A percentile compares a stretch with the other conserved stretches of the same genome.
These are phyloP conservation scores for Macrolepiota dolichaula DNA, from an alignment of 768 basidiomycete species.

Conservation along the genomic window DNA sequence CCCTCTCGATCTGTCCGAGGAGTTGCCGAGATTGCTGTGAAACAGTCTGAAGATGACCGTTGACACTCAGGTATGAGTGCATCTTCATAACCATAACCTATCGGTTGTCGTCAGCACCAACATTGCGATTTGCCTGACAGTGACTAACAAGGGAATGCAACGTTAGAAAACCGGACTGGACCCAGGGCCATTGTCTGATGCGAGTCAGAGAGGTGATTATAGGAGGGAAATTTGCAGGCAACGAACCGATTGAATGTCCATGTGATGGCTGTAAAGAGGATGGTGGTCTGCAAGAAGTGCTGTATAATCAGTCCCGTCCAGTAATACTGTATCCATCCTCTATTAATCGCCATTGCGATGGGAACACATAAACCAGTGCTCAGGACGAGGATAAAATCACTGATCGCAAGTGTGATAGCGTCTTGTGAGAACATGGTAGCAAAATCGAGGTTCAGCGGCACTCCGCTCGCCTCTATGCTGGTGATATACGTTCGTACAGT, in stretches of 20 bases:
- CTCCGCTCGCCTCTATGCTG: constrained; percentile 75
- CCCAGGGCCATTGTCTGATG: constrained; percentile 93
- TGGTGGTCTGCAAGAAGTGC: constrained; percentile 70
- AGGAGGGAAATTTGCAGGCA: background rate
- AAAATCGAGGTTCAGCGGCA: constrained; percentile 75
- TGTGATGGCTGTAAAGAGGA: constrained; percentile 70
- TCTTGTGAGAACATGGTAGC: constrained; percentile 87
- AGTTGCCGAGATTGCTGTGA: constrained; percentile 42
- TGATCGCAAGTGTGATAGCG: constrained; percentile 75
- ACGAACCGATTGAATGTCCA: constrained; percentile 88
- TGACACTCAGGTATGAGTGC: constrained; percentile 90
- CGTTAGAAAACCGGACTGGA: constrained; percentile 88
- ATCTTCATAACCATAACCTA: constrained; percentile 92
- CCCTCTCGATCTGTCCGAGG: constrained; percentile 41
- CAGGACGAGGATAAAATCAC: constrained; percentile 78
- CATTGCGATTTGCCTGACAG: background rate
- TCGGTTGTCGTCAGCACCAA: background rate
- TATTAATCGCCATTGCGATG: constrained; percentile 72
- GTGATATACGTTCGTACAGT: constrained; percentile 73
- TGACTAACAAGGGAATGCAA: constrained; percentile 72
- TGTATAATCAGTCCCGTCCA: constrained; percentile 76
- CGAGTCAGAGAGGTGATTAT: background rate
- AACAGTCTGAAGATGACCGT: constrained; percentile 72
- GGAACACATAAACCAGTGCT: constrained; percentile 78
- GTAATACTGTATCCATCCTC: constrained; percentile 80